phyloP scores from a whole-genome alignment of 352 stramenopile species.

The Globisporangium nagaii region DNA sequence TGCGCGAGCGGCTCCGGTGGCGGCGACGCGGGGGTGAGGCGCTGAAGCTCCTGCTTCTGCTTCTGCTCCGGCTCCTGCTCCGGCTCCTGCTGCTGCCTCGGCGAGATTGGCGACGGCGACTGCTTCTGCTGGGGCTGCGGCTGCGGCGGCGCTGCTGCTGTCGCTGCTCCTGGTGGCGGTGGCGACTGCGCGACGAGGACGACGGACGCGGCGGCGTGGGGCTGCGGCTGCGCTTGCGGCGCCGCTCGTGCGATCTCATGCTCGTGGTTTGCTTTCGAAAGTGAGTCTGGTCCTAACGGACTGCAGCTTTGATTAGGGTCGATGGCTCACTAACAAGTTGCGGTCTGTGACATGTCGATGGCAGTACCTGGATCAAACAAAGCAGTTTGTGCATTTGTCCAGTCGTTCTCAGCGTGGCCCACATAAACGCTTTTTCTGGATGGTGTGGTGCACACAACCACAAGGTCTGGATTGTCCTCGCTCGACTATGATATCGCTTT shows the following conservation, averaged over 20 bases:
- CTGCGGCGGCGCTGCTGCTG: background rate
- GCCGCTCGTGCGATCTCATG: conserved; percentile 2
- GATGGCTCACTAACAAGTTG: too few relatives aligned
- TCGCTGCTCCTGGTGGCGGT: too few relatives aligned
- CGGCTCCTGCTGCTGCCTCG: conserved; percentile 10
- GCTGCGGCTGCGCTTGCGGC: conserved; percentile 10
- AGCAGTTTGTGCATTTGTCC: too few relatives aligned
- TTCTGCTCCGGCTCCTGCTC: conserved; percentile 19
- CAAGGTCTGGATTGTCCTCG: too few relatives aligned
- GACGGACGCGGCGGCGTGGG: conserved; percentile 3
- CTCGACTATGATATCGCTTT: too few relatives aligned
- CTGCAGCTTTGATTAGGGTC: too few relatives aligned
- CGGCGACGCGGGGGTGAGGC: background rate
- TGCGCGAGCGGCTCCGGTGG: conserved; percentile 12
- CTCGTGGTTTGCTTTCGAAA: background rate
- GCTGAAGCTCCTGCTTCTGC: conserved; percentile 16
- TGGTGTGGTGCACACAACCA: too few relatives aligned
- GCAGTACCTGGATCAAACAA: too few relatives aligned
- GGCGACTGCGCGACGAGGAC: background rate
- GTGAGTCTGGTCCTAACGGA: too few relatives aligned
- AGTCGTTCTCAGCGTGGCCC: too few relatives aligned
- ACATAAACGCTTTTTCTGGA: too few relatives aligned
- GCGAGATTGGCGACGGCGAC: background rate
- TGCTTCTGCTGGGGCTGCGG: conserved; percentile 2
- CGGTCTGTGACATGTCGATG: too few relatives aligned